A percentile compares a stretch with the other conserved stretches of the same genome.
These are phyloP conservation scores for Candida rishiriensis DNA, from an alignment of 805 yeast species.

Conservation along the genomic window DNA sequence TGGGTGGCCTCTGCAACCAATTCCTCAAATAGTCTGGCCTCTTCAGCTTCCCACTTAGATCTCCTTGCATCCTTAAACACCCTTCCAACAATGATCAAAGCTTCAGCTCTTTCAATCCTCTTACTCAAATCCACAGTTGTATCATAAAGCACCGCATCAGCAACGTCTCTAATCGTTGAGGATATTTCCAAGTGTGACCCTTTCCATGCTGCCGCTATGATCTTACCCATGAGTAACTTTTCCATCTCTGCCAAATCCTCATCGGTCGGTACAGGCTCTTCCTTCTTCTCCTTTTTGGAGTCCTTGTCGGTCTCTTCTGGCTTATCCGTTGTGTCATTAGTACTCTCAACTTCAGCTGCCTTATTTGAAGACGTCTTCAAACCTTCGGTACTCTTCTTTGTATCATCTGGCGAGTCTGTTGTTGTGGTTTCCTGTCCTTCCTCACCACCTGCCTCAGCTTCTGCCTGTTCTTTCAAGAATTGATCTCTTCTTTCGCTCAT, in stretches of 20 bases:
- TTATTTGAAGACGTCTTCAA: too few species aligned
- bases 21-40: slow-evolving; percentile 86
- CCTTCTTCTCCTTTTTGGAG: slow-evolving; percentile 26
- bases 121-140: slow-evolving; percentile 54
- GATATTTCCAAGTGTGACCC: slow-evolving; percentile 85
- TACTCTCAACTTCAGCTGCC: neutral
- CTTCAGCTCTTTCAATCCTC: slow-evolving; percentile 74
- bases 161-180: slow-evolving; percentile 73
- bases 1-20: slow-evolving; percentile 81
- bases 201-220: slow-evolving; percentile 93
- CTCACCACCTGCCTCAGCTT: slow-evolving; percentile 20
- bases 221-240: slow-evolving; percentile 77
- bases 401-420: slow-evolving; percentile 1
- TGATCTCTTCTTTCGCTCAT: slow-evolving; percentile 52
- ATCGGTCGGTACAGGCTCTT: slow-evolving; percentile 41
- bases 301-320: neutral
- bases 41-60: slow-evolving; percentile 86
- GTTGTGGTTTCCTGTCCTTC: neutral
- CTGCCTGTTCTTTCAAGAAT: slow-evolving; percentile 25
- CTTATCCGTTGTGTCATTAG: slow-evolving; percentile 2
- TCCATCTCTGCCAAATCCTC: slow-evolving; percentile 71
- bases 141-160: slow-evolving; percentile 73
- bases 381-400: neutral
- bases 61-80: slow-evolving; percentile 64
- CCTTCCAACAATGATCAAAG: slow-evolving; percentile 66